Conservation (phyloP, 2,329 filamentous ascomycete genomes). For the Chaetomiaceae sp. region DNA sequence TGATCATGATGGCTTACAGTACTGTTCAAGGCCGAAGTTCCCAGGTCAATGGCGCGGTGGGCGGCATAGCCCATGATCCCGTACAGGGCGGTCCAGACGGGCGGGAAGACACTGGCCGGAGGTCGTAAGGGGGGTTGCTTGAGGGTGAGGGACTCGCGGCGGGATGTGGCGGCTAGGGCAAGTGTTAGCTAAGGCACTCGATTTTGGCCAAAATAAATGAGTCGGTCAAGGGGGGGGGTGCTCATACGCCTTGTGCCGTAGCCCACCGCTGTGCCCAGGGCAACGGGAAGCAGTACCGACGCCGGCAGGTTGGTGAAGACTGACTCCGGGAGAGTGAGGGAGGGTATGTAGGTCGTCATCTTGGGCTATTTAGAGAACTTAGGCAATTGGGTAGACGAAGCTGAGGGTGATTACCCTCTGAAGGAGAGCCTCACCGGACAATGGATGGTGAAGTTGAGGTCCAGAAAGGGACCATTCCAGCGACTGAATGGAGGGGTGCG, state of each 20-base stretch:
- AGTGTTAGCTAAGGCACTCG: background rate
- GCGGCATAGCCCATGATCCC: conserved; percentile 84
- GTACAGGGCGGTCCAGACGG: conserved; percentile 64
- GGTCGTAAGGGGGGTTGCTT: conserved; percentile 64
- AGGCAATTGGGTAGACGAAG: background rate
- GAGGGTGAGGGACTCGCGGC: conserved; percentile 57
- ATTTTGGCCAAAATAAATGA: background rate
- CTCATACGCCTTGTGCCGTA: conserved; percentile 60
- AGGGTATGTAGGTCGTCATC: conserved; percentile 80
- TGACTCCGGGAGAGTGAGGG: conserved; percentile 66
- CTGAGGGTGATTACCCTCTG: too few relatives aligned
- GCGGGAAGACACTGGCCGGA: conserved; percentile 58
- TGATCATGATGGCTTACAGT: conserved; percentile 28
- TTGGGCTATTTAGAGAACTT: conserved; percentile 25
- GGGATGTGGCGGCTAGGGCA: conserved; percentile 50
- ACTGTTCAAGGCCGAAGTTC: conserved; percentile 54
- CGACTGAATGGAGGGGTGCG: too few relatives aligned
- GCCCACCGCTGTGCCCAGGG: conserved; percentile 68
- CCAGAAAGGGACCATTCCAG: too few relatives aligned
- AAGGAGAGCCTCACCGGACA: too few relatives aligned
- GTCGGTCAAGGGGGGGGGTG: background rate
- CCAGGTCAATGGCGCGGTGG: conserved; percentile 66
- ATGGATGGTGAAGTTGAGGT: too few relatives aligned
- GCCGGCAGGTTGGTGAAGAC: conserved; percentile 69
- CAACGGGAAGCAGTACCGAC: conserved; percentile 72